Evolutionary conservation across 345 rosid species (phyloP), one percentile per base, ranked within the genome.

Genomic region (Eucalyptus tenuipes): DNA sequence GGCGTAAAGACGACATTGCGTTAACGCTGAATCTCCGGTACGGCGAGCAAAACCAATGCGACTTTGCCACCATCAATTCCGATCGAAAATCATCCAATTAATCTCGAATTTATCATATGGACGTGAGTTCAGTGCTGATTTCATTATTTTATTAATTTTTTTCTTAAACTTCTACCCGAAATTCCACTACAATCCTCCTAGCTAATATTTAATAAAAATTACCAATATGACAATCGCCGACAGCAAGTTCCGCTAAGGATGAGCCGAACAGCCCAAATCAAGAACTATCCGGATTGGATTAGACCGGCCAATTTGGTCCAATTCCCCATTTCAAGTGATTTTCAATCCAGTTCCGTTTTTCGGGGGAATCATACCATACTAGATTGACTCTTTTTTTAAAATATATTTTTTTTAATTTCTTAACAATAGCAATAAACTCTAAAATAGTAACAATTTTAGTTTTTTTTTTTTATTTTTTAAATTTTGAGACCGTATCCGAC

Each of bases 181-280:
- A 10, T 20, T 37, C 6, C 12, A 5, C 22, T 71, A 6, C 10
- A 37, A 37, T 37, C 14, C 13, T 71, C 37, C 2, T 13, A 3
- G 1, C 4, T 4, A 22, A 71, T 37, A 37, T 18, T 16, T 10
- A 2, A 0, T 20, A 0, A 5, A 37, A 71, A 37, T 71, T 10
- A 13, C 2, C 1, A 0, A 71, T 1, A 4, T 37, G 8, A 37
- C 1, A 7, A 68, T 33, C 0, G 2, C 57, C 2, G 1, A 52
- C 4, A 52, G 0, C 10, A 52, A 52, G 24, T 18, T 52, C 10
- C 0, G 0, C 1, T 20, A 52, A 1, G 2, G 0, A 4, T 52
- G 10, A 52, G 57, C 2, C 5, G 0, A 20, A 52, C 57, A 0
- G 0, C 57, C 10, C 25, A 52, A 18, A 52, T 52, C 0, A 8